Evolutionary conservation across 768 basidiomycete genomes (phyloP).

Genomic region (Amanita jacksonii): DNA sequence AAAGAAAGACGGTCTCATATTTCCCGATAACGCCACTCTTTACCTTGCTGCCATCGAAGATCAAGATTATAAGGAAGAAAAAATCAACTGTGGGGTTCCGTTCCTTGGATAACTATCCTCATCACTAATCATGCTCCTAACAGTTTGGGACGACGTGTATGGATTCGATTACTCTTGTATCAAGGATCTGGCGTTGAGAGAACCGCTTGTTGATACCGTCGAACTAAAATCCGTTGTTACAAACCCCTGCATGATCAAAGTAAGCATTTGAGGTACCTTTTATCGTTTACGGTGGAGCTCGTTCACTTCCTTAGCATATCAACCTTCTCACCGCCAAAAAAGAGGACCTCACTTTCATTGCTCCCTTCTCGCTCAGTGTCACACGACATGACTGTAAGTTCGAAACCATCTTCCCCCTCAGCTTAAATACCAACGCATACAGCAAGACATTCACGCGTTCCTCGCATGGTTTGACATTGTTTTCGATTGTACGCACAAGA

Average conservation of each 20-base stretch:
- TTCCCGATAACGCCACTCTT: slow-evolving; percentile 90
- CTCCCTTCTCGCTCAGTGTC: slow-evolving; percentile 69
- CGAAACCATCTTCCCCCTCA: background rate
- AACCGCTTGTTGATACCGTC: slow-evolving; percentile 98
- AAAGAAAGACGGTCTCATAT: slow-evolving; percentile 82
- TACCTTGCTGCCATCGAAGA: slow-evolving; percentile 98
- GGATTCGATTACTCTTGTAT: slow-evolving; percentile 99
- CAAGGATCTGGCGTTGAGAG: slow-evolving; percentile 94
- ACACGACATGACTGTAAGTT: slow-evolving; percentile 89
- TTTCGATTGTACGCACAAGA: slow-evolving; percentile 94
- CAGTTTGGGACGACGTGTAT: slow-evolving; percentile 99
- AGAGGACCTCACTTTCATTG: slow-evolving; percentile 84
- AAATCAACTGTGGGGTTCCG: slow-evolving; percentile 84
- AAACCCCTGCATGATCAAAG: slow-evolving; percentile 85
- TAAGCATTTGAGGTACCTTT: slow-evolving; percentile 19
- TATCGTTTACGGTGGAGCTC: background rate
- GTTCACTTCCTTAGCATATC: slow-evolving; percentile 57
- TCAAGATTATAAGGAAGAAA: slow-evolving; percentile 99
- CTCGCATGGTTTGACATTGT: slow-evolving; percentile 98
- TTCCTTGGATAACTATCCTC: background rate
- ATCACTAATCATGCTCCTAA: background rate
- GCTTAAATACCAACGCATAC: slow-evolving; percentile 3
- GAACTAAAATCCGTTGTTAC: slow-evolving; percentile 94
- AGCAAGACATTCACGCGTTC: slow-evolving; percentile 89
- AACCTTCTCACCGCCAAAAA: slow-evolving; percentile 88